Conservation (phyloP, 495 filamentous ascomycete species). For the Aspergillus biplanus region DNA sequence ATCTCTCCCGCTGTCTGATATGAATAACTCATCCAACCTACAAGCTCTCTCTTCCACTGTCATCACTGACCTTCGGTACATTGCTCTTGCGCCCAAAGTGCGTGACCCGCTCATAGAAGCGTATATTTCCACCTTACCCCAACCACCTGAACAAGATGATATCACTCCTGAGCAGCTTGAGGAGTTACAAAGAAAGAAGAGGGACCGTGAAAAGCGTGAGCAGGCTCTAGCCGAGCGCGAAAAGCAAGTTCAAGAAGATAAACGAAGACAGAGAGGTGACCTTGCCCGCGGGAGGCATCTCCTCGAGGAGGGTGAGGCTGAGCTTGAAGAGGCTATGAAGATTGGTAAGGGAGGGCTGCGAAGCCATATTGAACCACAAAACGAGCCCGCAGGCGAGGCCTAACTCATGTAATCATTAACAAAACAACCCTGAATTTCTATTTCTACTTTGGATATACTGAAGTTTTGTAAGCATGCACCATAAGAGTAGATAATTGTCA, state of each 20-base stretch:
- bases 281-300: constrained; percentile 67
- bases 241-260: constrained; percentile 73
- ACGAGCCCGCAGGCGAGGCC: constrained; percentile 21
- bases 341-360: constrained; percentile 72
- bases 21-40: constrained; percentile 68
- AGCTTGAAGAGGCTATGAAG: constrained; percentile 78
- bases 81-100: constrained; percentile 69
- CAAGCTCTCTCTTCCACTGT: constrained; percentile 69
- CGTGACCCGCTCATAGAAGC: constrained; percentile 76
- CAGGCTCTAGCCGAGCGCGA: constrained; percentile 77
- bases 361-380: constrained; percentile 57
- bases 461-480: no score
- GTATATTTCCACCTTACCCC: constrained; percentile 72
- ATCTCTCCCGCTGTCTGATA: constrained; percentile 59
- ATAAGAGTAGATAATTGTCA: no score
- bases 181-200: constrained; percentile 60
- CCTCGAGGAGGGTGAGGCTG: constrained; percentile 74
- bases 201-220: constrained; percentile 70
- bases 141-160: constrained; percentile 59
- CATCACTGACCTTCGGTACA: constrained; percentile 77
- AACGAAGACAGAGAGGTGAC: constrained; percentile 66
- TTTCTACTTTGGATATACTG: background rate
- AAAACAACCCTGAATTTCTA: background rate
- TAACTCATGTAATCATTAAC: constrained; percentile 11
- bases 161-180: constrained; percentile 60